Evolutionary conservation across 495 filamentous ascomycete species (phyloP), one percentile per base, ranked within the genome.

Genomic region (Penicillium canariense): DNA sequence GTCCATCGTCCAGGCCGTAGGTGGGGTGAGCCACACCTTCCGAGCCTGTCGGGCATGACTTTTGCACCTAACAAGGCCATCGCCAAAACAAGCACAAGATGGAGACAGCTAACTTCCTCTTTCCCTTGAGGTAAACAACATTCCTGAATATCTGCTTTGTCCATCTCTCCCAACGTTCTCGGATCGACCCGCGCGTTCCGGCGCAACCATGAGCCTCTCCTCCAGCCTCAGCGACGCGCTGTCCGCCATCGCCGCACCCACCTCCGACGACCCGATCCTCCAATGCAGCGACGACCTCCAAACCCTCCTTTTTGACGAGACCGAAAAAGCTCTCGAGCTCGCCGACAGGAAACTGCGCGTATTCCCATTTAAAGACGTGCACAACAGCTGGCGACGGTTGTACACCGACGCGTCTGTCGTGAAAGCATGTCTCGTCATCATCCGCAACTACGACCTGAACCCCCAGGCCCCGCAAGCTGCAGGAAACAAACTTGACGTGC

Each of bases 391-490:
- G 91, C 78, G 84, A 14, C 77, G 84, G 46, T 73, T 95, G 11
- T 95, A 88, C 67, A 89, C 86, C 0, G 88, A 94, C 60, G 89
- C 88, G 22, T 84, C 81, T 40, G 79, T 95, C 15, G 65, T 88
- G 56, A 85, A 87, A 54, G 77, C 78, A 51, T 63, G 83, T 60
- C 55, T 72, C 38, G 44, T 68, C 11, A 73, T 80, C 45, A 50
- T 68, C 53, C 38, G 53, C 2, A 56, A 58, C 23, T 63, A 65
- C 44, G 60, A 49, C 17, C 43, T 68, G 20, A 40, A 26, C 15
- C 26, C 28, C 7, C 27, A 52, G 17, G 18, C 25, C 8, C 23
- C 14, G 5, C 15, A 44, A 12, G 51, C 60, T 25, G 28, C 60
- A 11, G 49, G 48, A n/a, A 30, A 52, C 1, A 28, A 49, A 35